Percentiles rank a stretch among this genome's conserved stretches.
phyloP scores from a whole-genome alignment of 768 basidiomycete species.

The Lactifluus echinatus region DNA sequence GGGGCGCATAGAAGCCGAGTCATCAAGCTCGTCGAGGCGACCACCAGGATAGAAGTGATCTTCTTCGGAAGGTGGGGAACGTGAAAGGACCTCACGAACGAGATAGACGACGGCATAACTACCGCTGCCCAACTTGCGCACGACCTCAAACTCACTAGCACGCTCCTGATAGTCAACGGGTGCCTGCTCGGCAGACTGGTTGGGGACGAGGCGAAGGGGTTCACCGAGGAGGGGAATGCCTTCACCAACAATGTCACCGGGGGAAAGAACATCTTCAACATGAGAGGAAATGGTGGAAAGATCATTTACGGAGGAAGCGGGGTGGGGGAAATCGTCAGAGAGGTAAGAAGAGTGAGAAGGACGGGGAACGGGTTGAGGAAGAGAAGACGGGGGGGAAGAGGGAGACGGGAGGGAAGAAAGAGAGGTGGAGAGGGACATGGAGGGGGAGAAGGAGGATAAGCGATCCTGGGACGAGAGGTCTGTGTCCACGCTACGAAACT shows the following conservation, averaged over 20 bases:
- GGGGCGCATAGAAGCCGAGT: conserved; percentile 26
- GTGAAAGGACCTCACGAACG: conserved; percentile 59
- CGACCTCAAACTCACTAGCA: conserved; percentile 71
- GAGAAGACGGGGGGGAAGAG: conserved; percentile 23
- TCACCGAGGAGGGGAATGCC: conserved; percentile 39
- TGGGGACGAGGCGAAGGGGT: conserved; percentile 48
- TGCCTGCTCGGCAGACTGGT: conserved; percentile 30
- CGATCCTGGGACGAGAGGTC: conserved; percentile 26
- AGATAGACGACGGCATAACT: conserved; percentile 93
- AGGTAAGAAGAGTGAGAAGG: conserved; percentile 21
- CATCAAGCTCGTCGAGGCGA: conserved; percentile 29
- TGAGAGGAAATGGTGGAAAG: conserved; percentile 14
- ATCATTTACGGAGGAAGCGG: conserved; percentile 6
- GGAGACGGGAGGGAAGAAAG: conserved; percentile 30
- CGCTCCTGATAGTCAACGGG: conserved; percentile 36
- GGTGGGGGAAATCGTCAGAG: conserved; percentile 16
- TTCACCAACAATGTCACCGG: conserved; percentile 19
- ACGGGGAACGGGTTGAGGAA: conserved; percentile 23
- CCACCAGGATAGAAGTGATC: conserved; percentile 44
- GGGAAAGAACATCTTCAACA: conserved; percentile 18
- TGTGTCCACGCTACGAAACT: conserved; percentile 22
- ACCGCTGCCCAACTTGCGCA: conserved; percentile 78
- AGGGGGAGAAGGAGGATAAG: conserved; percentile 26
- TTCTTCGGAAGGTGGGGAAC: conserved; percentile 29
- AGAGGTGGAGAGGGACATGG: conserved; percentile 26